Evolutionary conservation across 805 yeast species (phyloP).

Genomic region (Candida khao-thaluensis): DNA sequence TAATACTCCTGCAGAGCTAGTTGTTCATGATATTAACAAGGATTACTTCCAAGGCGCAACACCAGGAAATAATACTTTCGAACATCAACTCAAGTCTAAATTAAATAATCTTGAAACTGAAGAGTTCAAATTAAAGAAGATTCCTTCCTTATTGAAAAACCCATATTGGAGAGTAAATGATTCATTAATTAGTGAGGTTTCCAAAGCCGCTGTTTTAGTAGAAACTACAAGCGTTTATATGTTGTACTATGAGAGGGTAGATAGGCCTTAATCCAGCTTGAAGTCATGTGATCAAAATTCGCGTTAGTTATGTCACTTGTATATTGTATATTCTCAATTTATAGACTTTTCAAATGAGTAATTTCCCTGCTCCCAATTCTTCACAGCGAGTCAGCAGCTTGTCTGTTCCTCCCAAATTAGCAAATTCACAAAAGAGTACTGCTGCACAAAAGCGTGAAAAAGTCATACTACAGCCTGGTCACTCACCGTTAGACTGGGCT

Average conservation of each 20-base stretch:
- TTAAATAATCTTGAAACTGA: conserved; percentile 9
- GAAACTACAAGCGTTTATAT: conserved; percentile 81
- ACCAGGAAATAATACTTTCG: conserved; percentile 8
- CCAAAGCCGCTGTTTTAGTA: conserved; percentile 53
- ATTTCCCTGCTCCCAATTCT: conserved; percentile 36
- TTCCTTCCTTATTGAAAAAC: conserved; percentile 52
- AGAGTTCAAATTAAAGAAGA: conserved; percentile 45
- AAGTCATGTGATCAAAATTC: conserved; percentile 3
- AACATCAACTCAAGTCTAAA: conserved; percentile 12
- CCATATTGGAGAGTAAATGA: conserved; percentile 91
- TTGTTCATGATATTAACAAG: conserved; percentile 30
- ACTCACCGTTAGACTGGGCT: conserved; percentile 89
- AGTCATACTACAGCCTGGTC: conserved; percentile 71
- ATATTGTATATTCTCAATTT: conserved; percentile 3
- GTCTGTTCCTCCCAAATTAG: background rate
- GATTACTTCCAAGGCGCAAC: conserved; percentile 25
- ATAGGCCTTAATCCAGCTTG: conserved; percentile 16
- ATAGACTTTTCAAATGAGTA: conserved; percentile 9
- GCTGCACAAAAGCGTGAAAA: conserved; percentile 32
- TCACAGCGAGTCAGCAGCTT: conserved; percentile 28
- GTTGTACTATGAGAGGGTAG: conserved; percentile 72
- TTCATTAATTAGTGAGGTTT: conserved; percentile 61
- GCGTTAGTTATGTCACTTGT: conserved; percentile 1
- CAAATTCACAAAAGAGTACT: background rate
- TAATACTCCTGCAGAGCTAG: conserved; percentile 42